These are phyloP conservation scores for Entoloma clypeatum DNA, from an alignment of 1,284 basidiomycete species.

Conservation along the genomic window DNA sequence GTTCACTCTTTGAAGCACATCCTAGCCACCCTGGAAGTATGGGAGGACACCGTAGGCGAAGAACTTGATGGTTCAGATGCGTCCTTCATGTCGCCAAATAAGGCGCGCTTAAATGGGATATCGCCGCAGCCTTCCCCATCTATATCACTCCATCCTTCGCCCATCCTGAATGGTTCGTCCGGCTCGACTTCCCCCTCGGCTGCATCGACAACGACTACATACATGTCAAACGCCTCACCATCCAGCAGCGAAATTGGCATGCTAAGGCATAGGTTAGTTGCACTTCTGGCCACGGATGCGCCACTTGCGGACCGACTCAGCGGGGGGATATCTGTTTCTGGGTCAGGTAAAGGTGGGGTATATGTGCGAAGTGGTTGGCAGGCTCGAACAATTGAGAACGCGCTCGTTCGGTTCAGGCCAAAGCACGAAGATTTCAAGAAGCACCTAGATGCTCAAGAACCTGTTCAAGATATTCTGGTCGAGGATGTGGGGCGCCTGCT, in stretches of 20 bases:
- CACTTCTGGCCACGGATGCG: slow-evolving; percentile 58
- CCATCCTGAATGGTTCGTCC: slow-evolving; percentile 23
- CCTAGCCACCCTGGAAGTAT: slow-evolving; percentile 62
- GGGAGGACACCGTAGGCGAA: slow-evolving; percentile 59
- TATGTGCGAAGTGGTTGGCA: slow-evolving; percentile 81
- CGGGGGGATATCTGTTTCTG: slow-evolving; percentile 65
- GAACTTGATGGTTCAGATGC: slow-evolving; percentile 32
- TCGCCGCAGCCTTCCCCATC: slow-evolving; percentile 36
- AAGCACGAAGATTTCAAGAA: slow-evolving; percentile 33
- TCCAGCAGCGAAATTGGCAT: slow-evolving; percentile 42
- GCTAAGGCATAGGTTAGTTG: slow-evolving; percentile 54
- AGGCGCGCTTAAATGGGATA: slow-evolving; percentile 29
- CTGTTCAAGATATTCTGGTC: slow-evolving; percentile 50
- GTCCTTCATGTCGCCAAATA: slow-evolving; percentile 23
- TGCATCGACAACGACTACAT: no score
- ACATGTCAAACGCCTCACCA: slow-evolving; percentile 27
- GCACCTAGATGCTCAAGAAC: slow-evolving; percentile 29
- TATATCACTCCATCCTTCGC: slow-evolving; percentile 29
- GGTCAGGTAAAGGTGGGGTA: slow-evolving; percentile 67
- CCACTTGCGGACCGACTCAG: slow-evolving; percentile 67
- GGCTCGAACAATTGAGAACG: slow-evolving; percentile 54
- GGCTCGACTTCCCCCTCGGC: slow-evolving; percentile 25
- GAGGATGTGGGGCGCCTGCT: slow-evolving; percentile 59
- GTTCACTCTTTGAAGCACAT: slow-evolving; percentile 74
- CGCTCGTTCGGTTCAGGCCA: slow-evolving; percentile 34